Conservation (phyloP, 257 asterid genomes). For the Petunia secreta region DNA sequence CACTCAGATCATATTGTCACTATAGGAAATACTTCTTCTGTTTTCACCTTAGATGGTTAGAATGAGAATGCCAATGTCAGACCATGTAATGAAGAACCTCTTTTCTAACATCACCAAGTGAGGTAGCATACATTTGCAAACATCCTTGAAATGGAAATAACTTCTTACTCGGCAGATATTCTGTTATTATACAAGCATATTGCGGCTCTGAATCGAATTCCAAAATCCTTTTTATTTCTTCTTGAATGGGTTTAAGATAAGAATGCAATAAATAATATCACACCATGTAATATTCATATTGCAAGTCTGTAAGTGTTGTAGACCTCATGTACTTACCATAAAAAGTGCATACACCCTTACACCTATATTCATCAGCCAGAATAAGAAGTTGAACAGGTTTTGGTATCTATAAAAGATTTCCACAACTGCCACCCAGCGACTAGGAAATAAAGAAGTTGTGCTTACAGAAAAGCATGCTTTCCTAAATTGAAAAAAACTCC, state of each 20-base stretch:
- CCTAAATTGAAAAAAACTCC: slow-evolving; percentile 3
- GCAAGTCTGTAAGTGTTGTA: neutral
- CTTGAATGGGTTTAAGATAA: neutral
- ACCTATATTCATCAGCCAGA: neutral
- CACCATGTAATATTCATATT: neutral
- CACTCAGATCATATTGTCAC: neutral
- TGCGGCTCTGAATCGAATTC: neutral
- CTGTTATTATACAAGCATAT: neutral
- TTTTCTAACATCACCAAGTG: slow-evolving; percentile 9
- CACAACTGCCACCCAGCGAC: neutral
- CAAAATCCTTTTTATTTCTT: neutral
- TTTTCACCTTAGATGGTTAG: neutral
- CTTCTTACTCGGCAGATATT: neutral
- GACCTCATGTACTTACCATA: neutral
- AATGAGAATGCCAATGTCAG: neutral
- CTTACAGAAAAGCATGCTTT: slow-evolving; percentile 8
- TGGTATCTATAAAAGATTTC: neutral
- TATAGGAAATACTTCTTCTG: neutral
- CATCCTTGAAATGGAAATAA: neutral
- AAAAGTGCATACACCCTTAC: neutral
- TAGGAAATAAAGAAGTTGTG: slow-evolving; percentile 8
- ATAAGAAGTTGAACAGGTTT: slow-evolving; percentile 1
- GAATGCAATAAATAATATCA: neutral
- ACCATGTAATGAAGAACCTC: neutral
- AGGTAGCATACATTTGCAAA: neutral